Evolutionary conservation across 1,284 basidiomycete species (phyloP), one percentile per base, ranked within the genome.

Genomic region (Irpex lacteus): DNA sequence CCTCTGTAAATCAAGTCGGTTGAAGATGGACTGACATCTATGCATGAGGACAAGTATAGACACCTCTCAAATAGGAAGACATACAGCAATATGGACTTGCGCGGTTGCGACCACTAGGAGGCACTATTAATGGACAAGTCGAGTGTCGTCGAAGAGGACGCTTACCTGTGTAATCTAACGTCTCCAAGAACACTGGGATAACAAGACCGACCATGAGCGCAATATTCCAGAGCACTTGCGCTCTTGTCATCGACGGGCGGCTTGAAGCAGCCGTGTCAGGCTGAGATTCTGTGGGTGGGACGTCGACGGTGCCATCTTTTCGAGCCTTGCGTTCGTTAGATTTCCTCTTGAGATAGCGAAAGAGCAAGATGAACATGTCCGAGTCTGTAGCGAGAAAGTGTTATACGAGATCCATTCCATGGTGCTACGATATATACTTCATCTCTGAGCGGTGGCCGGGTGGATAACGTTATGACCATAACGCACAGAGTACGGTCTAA

Each of bases 31-130:
- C 81, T 80, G 19, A 18, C 2, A 8, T 26, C 44, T 2, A 32
- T 9, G 26, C 5, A 60, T 54, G 60, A 59, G 47, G n/a, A 15
- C 15, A 15, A 5, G 40, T 8, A 15, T 44, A 1, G 34, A 9
- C 4, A 36, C 15, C 8, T 11, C 36, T 54, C 21, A n/a, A 11
- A 52, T 21, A 18, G 21, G 13, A 13, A 49, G 5, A 68, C 69
- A 5, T 68, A 83, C 82, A 11, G 82, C 83, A 63, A 84, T 84
- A 37, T 78, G 76, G 21, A 80, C 72, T 65, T 84, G 83, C 1
- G 82, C 81, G n/a, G 82, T 84, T 4, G 83, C 83, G 26, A 85
- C 83, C 2, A 85, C 82, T 83, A 38, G 32, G 18, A 21, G 13
- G 44, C 56, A 47, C 2, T 13, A 34, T 50, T 32, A 49, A 53